A percentile compares a stretch with the other conserved stretches of the same genome.
Conservation (phyloP, 257 asterid species). For the Petunia secreta region DNA sequence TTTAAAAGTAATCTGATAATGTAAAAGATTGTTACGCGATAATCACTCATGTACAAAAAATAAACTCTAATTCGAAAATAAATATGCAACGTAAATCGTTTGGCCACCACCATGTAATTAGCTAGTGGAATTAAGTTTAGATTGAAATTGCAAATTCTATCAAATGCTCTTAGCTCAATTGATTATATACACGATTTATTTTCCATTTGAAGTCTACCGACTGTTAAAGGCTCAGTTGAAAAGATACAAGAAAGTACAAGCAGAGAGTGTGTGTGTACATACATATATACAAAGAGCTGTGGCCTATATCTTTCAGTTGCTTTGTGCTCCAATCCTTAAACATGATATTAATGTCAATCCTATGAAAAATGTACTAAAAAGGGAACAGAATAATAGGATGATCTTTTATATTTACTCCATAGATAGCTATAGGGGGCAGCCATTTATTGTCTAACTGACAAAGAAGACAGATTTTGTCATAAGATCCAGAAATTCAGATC, state of each 20-base stretch:
- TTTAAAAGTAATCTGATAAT: too few relatives aligned
- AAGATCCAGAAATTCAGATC: constrained; percentile 28
- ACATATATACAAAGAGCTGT: neutral
- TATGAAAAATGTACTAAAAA: constrained; percentile 18
- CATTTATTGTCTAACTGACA: constrained; percentile 18
- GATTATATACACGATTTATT: neutral
- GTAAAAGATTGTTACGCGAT: neutral
- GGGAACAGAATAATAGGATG: constrained; percentile 24
- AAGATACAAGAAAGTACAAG: neutral
- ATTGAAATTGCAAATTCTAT: neutral
- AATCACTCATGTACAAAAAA: too few relatives aligned
- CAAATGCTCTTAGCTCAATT: neutral
- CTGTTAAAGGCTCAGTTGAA: neutral
- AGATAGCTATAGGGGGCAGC: neutral
- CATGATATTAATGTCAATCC: constrained; percentile 24
- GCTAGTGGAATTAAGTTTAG: neutral
- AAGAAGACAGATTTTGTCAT: constrained; percentile 17
- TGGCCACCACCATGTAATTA: neutral
- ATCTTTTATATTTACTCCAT: neutral
- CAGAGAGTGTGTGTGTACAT: neutral
- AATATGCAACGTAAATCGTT: neutral
- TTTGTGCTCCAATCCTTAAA: constrained; percentile 21
- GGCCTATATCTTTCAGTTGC: constrained; percentile 12
- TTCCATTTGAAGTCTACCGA: too few relatives aligned
- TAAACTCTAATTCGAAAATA: neutral